A percentile compares a stretch with the other conserved stretches of the same genome.
These are phyloP conservation scores for Dendrobium huoshanense DNA, from an alignment of 106 monocot genomes.

Conservation along the genomic window DNA sequence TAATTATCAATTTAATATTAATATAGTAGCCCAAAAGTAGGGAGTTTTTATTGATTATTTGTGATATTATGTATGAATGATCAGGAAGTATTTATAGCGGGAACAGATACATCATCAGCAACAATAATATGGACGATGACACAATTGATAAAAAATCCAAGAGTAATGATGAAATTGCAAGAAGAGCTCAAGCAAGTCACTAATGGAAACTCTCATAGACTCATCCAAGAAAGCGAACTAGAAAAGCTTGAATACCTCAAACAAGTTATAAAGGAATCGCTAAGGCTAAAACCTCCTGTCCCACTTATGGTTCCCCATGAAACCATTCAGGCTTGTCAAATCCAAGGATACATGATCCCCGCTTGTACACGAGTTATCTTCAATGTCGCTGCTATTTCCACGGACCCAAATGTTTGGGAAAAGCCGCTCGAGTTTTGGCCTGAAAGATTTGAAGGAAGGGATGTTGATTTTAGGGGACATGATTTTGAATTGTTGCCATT, in stretches of 20 bases:
- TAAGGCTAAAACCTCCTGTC: conserved; percentile 14
- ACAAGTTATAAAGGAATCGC: conserved; percentile 18
- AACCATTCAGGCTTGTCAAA: background rate
- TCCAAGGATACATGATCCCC: conserved; percentile 18
- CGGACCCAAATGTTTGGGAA: conserved; percentile 25
- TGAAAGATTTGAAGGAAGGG: conserved; percentile 16
- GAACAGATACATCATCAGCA: conserved; percentile 23
- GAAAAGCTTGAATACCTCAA: conserved; percentile 19
- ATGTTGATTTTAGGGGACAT: conserved; percentile 13
- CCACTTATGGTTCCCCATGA: conserved; percentile 14
- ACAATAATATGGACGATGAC: conserved; percentile 18
- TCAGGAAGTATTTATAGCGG: conserved; percentile 21
- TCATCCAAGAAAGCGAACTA: conserved; percentile 13
- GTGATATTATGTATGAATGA: background rate
- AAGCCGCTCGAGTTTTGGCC: conserved; percentile 25
- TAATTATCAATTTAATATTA: no score
- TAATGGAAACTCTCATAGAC: background rate
- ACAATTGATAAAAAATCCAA: conserved; percentile 18
- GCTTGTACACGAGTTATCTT: conserved; percentile 71
- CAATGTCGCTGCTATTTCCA: conserved; percentile 74
- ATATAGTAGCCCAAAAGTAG: background rate
- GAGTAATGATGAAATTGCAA: conserved; percentile 12
- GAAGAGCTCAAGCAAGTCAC: conserved; percentile 10
- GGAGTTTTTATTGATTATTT: background rate
- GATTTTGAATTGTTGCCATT: conserved; percentile 44